phyloP scores from a whole-genome alignment of 176 grass and related monocot species.

The Triticum dicoccoides region DNA sequence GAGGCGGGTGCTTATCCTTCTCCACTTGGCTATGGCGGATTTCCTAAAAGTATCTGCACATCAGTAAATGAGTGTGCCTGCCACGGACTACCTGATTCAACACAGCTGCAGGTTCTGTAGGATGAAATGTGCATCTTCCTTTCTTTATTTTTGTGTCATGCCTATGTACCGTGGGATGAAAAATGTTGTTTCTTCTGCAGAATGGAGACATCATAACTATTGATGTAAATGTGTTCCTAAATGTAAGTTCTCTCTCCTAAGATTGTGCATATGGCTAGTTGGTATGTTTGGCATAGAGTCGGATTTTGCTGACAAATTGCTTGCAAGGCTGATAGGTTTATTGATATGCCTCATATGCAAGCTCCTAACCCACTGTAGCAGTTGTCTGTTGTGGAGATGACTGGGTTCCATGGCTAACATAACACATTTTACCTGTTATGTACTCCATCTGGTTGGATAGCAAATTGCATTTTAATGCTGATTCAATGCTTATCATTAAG shows the following conservation, averaged over 20 bases:
- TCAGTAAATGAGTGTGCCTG: conserved; percentile 90
- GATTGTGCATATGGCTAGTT: background rate
- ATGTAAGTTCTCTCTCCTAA: conserved; percentile 43
- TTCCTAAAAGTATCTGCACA: conserved; percentile 79
- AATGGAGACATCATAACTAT: conserved; percentile 82
- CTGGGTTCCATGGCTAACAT: too few species aligned
- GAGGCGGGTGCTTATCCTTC: conserved; percentile 85
- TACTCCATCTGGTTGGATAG: too few species aligned
- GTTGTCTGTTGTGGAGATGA: too few species aligned
- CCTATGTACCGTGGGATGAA: conserved; percentile 21
- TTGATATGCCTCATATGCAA: too few species aligned
- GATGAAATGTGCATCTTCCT: conserved; percentile 29
- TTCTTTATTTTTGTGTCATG: conserved; percentile 13
- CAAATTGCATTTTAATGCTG: too few species aligned
- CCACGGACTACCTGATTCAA: conserved; percentile 73
- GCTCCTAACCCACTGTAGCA: too few species aligned
- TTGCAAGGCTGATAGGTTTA: too few species aligned
- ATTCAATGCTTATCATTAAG: too few species aligned
- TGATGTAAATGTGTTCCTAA: conserved; percentile 76
- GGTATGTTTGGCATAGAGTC: background rate
- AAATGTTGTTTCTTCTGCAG: conserved; percentile 42
- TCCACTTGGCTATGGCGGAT: conserved; percentile 65
- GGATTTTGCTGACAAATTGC: background rate
- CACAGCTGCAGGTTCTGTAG: conserved; percentile 70
- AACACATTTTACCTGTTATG: too few species aligned